Percentiles rank a stretch among this genome's conserved stretches.
phyloP scores from a whole-genome alignment of 2,329 filamentous ascomycete species.

The Cladosporium oxysporum region DNA sequence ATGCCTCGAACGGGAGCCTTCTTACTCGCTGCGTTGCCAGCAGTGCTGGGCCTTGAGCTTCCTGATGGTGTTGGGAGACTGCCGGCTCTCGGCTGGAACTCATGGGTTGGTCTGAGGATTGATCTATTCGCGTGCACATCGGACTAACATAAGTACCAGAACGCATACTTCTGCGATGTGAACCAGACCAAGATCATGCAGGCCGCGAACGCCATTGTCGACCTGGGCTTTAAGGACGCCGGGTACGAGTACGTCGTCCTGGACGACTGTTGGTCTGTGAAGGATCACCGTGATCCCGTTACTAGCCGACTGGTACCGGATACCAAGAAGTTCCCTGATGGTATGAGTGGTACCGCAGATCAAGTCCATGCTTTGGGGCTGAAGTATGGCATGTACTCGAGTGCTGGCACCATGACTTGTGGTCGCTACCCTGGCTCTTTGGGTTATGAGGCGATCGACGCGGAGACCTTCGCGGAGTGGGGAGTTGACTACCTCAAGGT shows the following conservation, averaged over 20 bases:
- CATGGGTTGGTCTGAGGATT: constrained; percentile 7
- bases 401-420: constrained; percentile 47
- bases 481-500: constrained; percentile 60
- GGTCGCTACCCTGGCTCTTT: constrained; percentile 59
- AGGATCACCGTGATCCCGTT: constrained; percentile 54
- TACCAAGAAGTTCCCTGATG: constrained; percentile 56
- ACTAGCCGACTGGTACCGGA: constrained; percentile 40
- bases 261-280: constrained; percentile 61
- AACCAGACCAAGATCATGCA: constrained; percentile 52
- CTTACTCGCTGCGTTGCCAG: background rate
- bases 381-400: constrained; percentile 66
- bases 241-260: constrained; percentile 62
- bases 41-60: constrained; percentile 7
- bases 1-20: constrained; percentile 4
- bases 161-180: constrained; percentile 55
- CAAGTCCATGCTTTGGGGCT: constrained; percentile 58
- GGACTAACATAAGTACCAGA: constrained; percentile 53
- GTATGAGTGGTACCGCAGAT: constrained; percentile 57
- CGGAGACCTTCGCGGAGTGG: constrained; percentile 59
- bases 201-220: constrained; percentile 51
- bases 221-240: constrained; percentile 53
- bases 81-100: constrained; percentile 43
- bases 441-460: constrained; percentile 60
- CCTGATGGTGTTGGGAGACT: constrained; percentile 30
- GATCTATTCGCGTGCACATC: background rate